A percentile compares a stretch with the other conserved stretches of the same genome.
Evolutionary conservation across 106 monocot genomes (phyloP).

Genomic region (Phalaenopsis equestris): DNA sequence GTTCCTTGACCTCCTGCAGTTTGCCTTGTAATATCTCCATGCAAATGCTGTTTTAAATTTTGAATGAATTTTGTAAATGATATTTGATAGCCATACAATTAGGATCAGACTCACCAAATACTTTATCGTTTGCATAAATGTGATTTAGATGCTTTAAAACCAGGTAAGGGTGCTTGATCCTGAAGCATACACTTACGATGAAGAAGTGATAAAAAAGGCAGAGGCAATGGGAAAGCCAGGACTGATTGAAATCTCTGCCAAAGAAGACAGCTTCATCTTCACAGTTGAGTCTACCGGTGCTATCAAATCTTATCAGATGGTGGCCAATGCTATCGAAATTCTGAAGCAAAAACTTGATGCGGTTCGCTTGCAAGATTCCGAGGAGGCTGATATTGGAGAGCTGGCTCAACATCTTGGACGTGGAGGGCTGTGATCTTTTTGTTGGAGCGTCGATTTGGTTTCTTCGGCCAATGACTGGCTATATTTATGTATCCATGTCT

Average conservation of each 20-base stretch:
- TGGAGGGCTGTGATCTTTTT: constrained; percentile 8
- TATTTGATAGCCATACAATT: too few species aligned
- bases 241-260: constrained; percentile 46
- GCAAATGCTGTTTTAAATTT: too few species aligned
- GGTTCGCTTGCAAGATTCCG: constrained; percentile 61
- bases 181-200: constrained; percentile 91
- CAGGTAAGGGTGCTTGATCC: constrained; percentile 78
- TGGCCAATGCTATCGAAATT: constrained; percentile 69
- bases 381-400: constrained; percentile 54
- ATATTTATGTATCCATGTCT: not conserved
- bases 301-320: constrained; percentile 68
- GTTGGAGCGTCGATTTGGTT: not conserved
- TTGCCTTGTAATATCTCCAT: too few species aligned
- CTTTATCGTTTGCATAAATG: not conserved
- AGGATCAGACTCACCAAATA: too few species aligned
- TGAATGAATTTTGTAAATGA: too few species aligned
- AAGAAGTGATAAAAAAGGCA: constrained; percentile 84
- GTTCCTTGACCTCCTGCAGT: too few species aligned
- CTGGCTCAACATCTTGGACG: constrained; percentile 41
- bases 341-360: constrained; percentile 91
- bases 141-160: not conserved
- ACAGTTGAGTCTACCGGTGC: constrained; percentile 94
- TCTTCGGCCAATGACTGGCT: not conserved
- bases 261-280: constrained; percentile 94
- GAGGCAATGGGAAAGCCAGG: constrained; percentile 82